Evolutionary conservation across 2,329 filamentous ascomycete genomes (phyloP).

Genomic region (Aspergillus udagawae): DNA sequence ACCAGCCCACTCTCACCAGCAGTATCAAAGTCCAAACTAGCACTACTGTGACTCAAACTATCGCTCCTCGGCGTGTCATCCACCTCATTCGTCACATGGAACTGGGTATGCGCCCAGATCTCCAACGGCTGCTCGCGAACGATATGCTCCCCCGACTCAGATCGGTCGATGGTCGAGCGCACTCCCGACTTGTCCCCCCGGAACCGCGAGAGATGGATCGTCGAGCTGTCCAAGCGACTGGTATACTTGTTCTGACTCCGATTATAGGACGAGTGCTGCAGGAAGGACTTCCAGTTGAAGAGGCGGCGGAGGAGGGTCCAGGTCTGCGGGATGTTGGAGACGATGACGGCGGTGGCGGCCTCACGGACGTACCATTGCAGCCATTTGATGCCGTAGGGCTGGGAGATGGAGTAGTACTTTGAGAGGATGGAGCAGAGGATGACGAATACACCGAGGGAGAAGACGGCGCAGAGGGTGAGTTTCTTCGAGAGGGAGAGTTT

Average conservation of each 20-base stretch:
- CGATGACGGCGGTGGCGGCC: constrained; percentile 56
- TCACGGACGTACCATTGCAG: constrained; percentile 60
- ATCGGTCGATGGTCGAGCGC: constrained; percentile 3
- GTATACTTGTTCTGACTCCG: constrained; percentile 8
- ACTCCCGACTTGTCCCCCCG: constrained; percentile 7
- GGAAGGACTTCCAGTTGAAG: constrained; percentile 34
- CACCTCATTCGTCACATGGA: constrained; percentile 16
- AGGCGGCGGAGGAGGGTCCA: constrained; percentile 54
- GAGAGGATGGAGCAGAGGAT: constrained; percentile 58
- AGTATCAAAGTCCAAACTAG: constrained; percentile 3
- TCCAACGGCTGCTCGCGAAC: constrained; percentile 7
- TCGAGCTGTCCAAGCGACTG: constrained; percentile 6
- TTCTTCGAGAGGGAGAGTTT: constrained; percentile 46
- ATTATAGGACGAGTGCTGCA: constrained; percentile 16
- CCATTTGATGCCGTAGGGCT: constrained; percentile 55
- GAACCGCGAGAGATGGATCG: constrained; percentile 11
- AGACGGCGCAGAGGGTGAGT: constrained; percentile 51
- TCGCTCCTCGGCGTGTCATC: constrained; percentile 1
- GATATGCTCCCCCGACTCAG: constrained; percentile 11
- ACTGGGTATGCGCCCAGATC: constrained; percentile 17
- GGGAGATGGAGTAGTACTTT: constrained; percentile 58
- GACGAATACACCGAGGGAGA: constrained; percentile 54
- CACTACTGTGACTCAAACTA: constrained; percentile 2
- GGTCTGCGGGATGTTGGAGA: constrained; percentile 58
- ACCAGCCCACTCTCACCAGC: background rate